Conservation (phyloP, 257 asterid genomes). For the Solanum lycopersicoides region DNA sequence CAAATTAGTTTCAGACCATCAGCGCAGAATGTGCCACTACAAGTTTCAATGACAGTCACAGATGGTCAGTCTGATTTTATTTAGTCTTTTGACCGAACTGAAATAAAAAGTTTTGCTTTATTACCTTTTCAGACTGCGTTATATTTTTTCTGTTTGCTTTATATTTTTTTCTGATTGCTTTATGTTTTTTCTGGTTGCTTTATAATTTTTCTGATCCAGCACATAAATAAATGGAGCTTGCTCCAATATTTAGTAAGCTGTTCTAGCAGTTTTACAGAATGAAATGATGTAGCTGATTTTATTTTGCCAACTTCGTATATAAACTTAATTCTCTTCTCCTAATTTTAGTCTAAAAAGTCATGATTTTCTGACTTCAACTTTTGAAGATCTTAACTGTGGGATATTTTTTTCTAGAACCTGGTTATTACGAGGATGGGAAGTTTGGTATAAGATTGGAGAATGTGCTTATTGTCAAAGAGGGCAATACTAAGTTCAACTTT, state of each 20-base stretch:
- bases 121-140: neutral
- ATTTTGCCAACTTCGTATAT: neutral
- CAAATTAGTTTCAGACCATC: slow-evolving; percentile 88
- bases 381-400: neutral
- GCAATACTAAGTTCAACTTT: slow-evolving; percentile 84
- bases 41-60: slow-evolving; percentile 90
- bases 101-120: neutral
- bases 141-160: neutral
- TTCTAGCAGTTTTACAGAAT: neutral
- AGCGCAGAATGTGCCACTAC: slow-evolving; percentile 62
- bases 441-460: slow-evolving; percentile 94
- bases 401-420: slow-evolving; percentile 63
- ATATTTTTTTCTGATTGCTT: neutral
- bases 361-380: neutral
- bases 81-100: neutral
- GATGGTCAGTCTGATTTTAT: slow-evolving; percentile 43
- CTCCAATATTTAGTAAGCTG: neutral
- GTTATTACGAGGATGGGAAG: slow-evolving; percentile 93
- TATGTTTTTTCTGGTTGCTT: too few relatives aligned
- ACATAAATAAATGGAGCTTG: neutral
- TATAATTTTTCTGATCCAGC: neutral
- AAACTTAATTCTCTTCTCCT: neutral
- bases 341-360: neutral
- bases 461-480: slow-evolving; percentile 77
- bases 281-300: neutral